These are phyloP conservation scores for Apophysomyces elegans DNA, from an alignment of 371 early-diverging fungal genomes.

Conservation along the genomic window DNA sequence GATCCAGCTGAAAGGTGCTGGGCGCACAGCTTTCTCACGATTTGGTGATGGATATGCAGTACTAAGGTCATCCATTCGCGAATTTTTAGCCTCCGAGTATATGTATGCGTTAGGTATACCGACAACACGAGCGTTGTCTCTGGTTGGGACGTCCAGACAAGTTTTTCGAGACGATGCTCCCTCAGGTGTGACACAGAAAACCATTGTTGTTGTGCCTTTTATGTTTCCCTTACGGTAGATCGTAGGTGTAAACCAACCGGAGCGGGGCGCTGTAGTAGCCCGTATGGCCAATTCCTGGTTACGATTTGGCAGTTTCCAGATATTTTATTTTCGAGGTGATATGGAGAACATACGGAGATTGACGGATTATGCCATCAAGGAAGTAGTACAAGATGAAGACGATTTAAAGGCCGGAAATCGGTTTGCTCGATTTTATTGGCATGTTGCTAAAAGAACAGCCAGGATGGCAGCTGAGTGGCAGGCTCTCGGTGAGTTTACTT, in stretches of 20 bases:
- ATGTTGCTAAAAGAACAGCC: slow-evolving; percentile 75
- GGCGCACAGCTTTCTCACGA: slow-evolving; percentile 87
- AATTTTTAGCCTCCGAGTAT: slow-evolving; percentile 86
- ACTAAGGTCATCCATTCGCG: slow-evolving; percentile 80
- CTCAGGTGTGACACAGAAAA: slow-evolving; percentile 13
- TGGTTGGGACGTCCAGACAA: slow-evolving; percentile 64
- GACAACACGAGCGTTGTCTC: slow-evolving; percentile 77
- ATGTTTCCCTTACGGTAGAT: neutral
- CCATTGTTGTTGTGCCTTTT: neutral
- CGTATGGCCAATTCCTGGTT: slow-evolving; percentile 85
- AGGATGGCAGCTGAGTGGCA: slow-evolving; percentile 88
- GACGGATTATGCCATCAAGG: slow-evolving; percentile 71
- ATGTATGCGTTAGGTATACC: slow-evolving; percentile 77
- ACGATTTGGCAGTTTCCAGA: slow-evolving; percentile 90
- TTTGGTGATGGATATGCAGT: slow-evolving; percentile 90
- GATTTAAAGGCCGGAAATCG: slow-evolving; percentile 32
- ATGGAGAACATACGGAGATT: slow-evolving; percentile 55
- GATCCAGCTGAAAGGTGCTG: slow-evolving; percentile 86
- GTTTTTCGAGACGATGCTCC: slow-evolving; percentile 72
- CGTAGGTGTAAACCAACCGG: slow-evolving; percentile 42
- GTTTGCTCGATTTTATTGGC: slow-evolving; percentile 67
- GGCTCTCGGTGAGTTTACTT: slow-evolving; percentile 51
- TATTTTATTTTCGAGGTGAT: slow-evolving; percentile 73
- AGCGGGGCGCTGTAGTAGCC: slow-evolving; percentile 79
- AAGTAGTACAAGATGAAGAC: slow-evolving; percentile 39